Conservation (phyloP, 352 stramenopile genomes). For the Pythium aquatile region DNA sequence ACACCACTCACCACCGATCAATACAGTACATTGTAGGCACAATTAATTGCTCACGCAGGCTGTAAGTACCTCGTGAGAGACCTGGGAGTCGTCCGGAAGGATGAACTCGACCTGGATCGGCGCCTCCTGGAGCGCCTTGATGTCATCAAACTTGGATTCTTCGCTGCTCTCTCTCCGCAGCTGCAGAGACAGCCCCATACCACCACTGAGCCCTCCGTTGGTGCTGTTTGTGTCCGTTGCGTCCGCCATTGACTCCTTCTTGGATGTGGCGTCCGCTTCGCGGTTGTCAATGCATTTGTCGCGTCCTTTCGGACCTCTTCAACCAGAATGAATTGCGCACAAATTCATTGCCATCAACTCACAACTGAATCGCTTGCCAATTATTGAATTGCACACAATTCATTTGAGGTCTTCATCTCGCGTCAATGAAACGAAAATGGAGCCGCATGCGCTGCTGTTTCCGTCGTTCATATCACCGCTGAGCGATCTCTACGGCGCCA, state of each 20-base stretch:
- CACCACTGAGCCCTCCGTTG: not conserved
- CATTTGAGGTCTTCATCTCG: not conserved
- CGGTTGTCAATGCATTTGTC: not conserved
- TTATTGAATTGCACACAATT: conserved; percentile 20
- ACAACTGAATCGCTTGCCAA: too few relatives aligned
- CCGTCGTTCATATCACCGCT: conserved; percentile 44
- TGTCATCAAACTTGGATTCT: conserved; percentile 61
- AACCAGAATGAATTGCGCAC: not conserved
- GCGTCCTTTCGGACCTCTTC: not conserved
- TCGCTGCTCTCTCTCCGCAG: conserved; percentile 18
- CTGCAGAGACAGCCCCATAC: conserved; percentile 14
- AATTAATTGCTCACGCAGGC: too few relatives aligned
- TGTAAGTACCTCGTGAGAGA: conserved; percentile 30
- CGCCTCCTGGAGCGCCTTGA: conserved; percentile 58
- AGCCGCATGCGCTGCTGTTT: conserved; percentile 27
- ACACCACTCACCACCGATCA: not conserved
- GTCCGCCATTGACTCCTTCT: not conserved
- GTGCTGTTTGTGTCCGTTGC: not conserved
- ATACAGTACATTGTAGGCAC: too few relatives aligned
- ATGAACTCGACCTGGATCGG: conserved; percentile 54
- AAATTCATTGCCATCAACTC: conserved; percentile 4
- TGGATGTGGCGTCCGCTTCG: not conserved
- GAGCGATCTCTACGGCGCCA: conserved; percentile 61
- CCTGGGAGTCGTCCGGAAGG: conserved; percentile 50
- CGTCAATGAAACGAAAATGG: conserved; percentile 13